A percentile compares a stretch with the other conserved stretches of the same genome.
phyloP scores from a whole-genome alignment of 495 filamentous ascomycete species.

The Pseudevernia furfuracea region DNA sequence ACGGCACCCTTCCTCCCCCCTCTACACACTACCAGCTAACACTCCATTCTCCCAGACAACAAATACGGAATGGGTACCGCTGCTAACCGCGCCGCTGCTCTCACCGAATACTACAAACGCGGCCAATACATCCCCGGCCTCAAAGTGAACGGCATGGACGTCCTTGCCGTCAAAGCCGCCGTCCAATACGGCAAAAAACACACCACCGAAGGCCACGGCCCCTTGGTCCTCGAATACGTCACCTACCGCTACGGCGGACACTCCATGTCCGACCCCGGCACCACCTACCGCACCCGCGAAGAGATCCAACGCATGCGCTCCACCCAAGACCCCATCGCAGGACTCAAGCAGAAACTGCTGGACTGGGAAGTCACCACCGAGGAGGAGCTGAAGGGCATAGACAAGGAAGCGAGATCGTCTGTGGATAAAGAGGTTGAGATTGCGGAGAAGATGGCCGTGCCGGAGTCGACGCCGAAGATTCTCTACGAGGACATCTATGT shows the following conservation, averaged over 20 bases:
- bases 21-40: not conserved
- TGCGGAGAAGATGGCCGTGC: constrained; percentile 77
- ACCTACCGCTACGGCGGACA: constrained; percentile 99
- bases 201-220: constrained; percentile 71
- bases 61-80: constrained; percentile 99
- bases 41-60: constrained; percentile 60
- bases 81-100: constrained; percentile 82
- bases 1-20: constrained; percentile 29
- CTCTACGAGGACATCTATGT: constrained; percentile 98
- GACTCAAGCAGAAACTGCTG: constrained; percentile 93
- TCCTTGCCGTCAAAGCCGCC: constrained; percentile 94
- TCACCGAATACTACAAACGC: constrained; percentile 99
- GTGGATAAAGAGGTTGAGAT: constrained; percentile 86
- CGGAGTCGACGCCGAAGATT: constrained; percentile 67
- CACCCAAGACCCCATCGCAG: constrained; percentile 96
- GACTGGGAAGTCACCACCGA: constrained; percentile 89
- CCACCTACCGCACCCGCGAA: constrained; percentile 97
- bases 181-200: constrained; percentile 86
- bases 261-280: constrained; percentile 98
- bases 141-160: constrained; percentile 99
- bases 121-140: constrained; percentile 99
- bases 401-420: constrained; percentile 76
- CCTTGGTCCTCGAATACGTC: constrained; percentile 95
- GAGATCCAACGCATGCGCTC: constrained; percentile 99
- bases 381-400: constrained; percentile 93